These are phyloP conservation scores for Dothiorella sarmentorum DNA, from an alignment of 2,329 filamentous ascomycete species.

Conservation along the genomic window DNA sequence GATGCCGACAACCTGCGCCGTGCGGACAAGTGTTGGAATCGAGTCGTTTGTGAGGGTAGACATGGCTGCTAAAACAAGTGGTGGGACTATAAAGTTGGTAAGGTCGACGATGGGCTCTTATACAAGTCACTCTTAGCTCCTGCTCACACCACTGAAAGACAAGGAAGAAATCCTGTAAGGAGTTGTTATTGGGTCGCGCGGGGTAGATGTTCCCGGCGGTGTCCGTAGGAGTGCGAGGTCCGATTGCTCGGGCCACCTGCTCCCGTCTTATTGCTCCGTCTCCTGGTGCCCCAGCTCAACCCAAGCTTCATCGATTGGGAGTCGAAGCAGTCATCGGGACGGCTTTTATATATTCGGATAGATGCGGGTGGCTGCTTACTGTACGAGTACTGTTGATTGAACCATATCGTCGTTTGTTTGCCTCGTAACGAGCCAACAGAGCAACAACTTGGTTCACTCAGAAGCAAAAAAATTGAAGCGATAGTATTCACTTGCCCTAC, in stretches of 20 bases:
- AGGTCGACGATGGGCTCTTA: too few relatives aligned
- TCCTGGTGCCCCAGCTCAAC: not conserved
- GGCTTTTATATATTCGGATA: too few relatives aligned
- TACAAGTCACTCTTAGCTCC: too few relatives aligned
- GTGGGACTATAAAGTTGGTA: too few relatives aligned
- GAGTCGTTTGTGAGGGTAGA: not conserved
- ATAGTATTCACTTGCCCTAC: not conserved
- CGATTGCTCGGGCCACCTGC: not conserved
- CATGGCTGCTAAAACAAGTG: not conserved
- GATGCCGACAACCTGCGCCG: slow-evolving; percentile 22
- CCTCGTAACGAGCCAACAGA: too few relatives aligned
- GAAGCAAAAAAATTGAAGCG: not conserved
- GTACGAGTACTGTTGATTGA: too few relatives aligned
- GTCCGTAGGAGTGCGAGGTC: not conserved
- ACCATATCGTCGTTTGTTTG: too few relatives aligned
- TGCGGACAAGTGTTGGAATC: slow-evolving; percentile 16
- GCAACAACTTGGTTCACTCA: not conserved
- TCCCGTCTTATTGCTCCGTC: not conserved
- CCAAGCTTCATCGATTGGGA: too few relatives aligned
- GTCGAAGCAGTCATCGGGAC: too few relatives aligned
- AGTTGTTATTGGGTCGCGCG: not conserved
- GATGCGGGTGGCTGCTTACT: too few relatives aligned
- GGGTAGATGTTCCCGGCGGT: not conserved
- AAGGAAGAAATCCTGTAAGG: not conserved
- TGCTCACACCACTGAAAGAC: not conserved